These are phyloP conservation scores for Phytophthora melonis DNA, from an alignment of 352 stramenopile genomes.

Conservation along the genomic window DNA sequence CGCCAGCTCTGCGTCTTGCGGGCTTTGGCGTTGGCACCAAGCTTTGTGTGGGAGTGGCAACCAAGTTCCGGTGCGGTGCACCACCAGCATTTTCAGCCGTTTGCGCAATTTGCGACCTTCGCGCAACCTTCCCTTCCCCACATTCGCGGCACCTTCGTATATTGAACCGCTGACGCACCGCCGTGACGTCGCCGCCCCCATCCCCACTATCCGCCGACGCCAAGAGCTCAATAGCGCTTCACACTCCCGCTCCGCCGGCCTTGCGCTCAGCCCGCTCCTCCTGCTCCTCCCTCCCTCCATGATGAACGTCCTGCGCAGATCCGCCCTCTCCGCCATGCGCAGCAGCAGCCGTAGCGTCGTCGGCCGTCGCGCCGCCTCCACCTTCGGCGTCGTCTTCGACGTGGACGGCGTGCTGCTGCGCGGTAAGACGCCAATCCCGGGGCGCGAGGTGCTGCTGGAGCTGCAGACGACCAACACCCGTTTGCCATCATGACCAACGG, in stretches of 20 bases:
- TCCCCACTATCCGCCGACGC: conserved; percentile 2
- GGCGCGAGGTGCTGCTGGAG: conserved; percentile 73
- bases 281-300: background rate
- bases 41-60: no score
- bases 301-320: conserved; percentile 37
- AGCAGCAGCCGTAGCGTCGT: background rate
- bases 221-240: conserved; percentile 4
- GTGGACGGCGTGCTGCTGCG: conserved; percentile 85
- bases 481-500: conserved; percentile 91
- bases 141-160: conserved; percentile 5
- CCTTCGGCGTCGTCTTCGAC: conserved; percentile 86
- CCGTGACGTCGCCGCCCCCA: conserved; percentile 13
- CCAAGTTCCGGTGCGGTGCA: background rate
- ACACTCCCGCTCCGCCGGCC: conserved; percentile 4
- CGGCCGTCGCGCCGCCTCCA: conserved; percentile 35
- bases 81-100: conserved; percentile 32
- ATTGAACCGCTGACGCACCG: conserved; percentile 10
- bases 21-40: no score
- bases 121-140: conserved; percentile 9
- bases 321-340: conserved; percentile 5
- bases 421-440: conserved; percentile 76
- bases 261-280: background rate
- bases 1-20: background rate
- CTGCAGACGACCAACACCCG: conserved; percentile 67
- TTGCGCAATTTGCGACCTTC: conserved; percentile 42